These are phyloP conservation scores for Lecanosticta acicola DNA, from an alignment of 2,329 filamentous ascomycete genomes.

Conservation along the genomic window DNA sequence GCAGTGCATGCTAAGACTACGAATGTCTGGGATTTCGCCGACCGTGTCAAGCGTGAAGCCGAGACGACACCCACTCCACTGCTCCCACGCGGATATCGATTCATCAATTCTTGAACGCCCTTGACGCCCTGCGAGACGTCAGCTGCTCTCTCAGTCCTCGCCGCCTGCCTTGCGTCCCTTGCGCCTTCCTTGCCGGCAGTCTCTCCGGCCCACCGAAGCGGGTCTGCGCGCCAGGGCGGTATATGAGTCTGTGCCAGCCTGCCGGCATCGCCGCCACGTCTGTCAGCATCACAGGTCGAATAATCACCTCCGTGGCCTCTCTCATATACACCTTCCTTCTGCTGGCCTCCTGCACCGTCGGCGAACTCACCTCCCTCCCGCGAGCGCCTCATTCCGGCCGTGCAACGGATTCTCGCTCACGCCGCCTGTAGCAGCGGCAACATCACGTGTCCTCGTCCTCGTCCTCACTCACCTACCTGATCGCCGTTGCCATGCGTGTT, in stretches of 20 bases:
- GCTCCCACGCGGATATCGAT: too few relatives aligned
- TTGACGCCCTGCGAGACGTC: too few relatives aligned
- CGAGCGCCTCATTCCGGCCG: not conserved
- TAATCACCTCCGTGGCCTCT: not conserved
- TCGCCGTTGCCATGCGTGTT: constrained; percentile 5
- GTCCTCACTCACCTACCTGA: not conserved
- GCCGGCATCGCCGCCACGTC: not conserved
- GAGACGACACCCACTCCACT: too few relatives aligned
- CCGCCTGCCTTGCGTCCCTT: too few relatives aligned
- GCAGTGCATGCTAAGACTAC: too few relatives aligned
- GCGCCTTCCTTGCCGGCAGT: too few relatives aligned
- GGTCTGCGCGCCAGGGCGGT: too few relatives aligned
- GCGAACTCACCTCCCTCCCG: not conserved
- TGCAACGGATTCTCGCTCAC: not conserved
- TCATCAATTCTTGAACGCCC: too few relatives aligned
- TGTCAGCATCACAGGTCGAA: not conserved
- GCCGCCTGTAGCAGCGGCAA: not conserved
- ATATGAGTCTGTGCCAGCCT: not conserved
- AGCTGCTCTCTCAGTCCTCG: too few relatives aligned
- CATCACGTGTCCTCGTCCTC: not conserved
- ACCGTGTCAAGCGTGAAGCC: too few relatives aligned
- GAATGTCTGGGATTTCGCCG: too few relatives aligned
- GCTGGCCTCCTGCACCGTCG: not conserved
- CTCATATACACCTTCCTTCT: not conserved
- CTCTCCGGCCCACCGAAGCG: too few relatives aligned